Percentiles rank a stretch among this genome's conserved stretches.
These are phyloP conservation scores for Bolboschoenus planiculmis DNA, from an alignment of 176 grass and related monocot genomes.

Conservation along the genomic window DNA sequence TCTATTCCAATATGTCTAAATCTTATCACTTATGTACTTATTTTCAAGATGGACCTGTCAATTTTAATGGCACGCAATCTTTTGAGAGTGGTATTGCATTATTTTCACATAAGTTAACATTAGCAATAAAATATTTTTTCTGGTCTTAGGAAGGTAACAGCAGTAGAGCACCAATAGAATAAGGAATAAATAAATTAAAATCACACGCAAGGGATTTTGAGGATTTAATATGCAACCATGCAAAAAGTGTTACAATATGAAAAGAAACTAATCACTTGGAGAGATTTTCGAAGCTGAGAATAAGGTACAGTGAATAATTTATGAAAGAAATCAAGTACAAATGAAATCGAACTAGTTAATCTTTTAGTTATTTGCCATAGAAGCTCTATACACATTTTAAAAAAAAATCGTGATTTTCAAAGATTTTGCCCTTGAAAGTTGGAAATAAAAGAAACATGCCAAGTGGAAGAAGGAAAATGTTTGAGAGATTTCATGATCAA, in stretches of 20 bases:
- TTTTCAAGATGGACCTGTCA: not conserved
- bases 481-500: too few species aligned
- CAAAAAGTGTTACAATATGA: not conserved
- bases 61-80: not conserved
- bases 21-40: slow-evolving; percentile 4
- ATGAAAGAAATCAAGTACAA: not conserved
- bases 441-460: not conserved
- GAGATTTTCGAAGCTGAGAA: not conserved
- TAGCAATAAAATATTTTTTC: too few species aligned
- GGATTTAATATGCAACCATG: not conserved
- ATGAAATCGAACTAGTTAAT: not conserved
- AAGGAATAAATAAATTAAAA: not conserved
- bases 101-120: not conserved
- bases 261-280: not conserved
- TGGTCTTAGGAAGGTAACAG: not conserved
- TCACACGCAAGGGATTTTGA: not conserved
- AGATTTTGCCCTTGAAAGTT: not conserved
- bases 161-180: not conserved
- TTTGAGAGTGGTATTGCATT: not conserved
- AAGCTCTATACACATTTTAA: not conserved
- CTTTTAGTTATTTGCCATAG: not conserved
- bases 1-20: not conserved
- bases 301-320: not conserved
- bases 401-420: not conserved
- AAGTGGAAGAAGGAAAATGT: too few species aligned